Conservation (phyloP, 768 basidiomycete genomes). For the Strobilomyces confusus region DNA sequence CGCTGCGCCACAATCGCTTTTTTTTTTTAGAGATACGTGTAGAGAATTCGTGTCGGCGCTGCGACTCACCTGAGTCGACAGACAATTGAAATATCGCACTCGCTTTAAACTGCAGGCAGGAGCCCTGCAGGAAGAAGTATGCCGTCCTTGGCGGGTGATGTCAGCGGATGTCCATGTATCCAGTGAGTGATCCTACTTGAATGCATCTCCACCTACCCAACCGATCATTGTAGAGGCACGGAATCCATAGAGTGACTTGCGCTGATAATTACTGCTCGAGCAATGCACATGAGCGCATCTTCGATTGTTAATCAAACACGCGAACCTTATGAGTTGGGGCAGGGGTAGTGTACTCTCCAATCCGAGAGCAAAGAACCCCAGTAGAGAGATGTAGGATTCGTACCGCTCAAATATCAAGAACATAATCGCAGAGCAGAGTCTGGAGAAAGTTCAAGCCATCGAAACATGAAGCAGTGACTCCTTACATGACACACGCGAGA, state of each 20-base stretch:
- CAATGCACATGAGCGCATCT: constrained; percentile 17
- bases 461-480: background rate
- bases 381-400: constrained; percentile 50
- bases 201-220: constrained; percentile 80
- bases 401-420: constrained; percentile 72
- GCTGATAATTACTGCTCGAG: constrained; percentile 64
- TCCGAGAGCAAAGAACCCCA: constrained; percentile 78
- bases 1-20: constrained; percentile 72
- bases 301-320: constrained; percentile 4
- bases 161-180: constrained; percentile 14
- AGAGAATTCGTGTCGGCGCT: constrained; percentile 5
- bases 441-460: constrained; percentile 15
- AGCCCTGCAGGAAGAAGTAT: constrained; percentile 74
- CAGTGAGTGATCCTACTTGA: constrained; percentile 55
- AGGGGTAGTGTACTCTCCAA: constrained; percentile 85
- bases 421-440: constrained; percentile 66
- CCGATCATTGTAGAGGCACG: constrained; percentile 77
- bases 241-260: constrained; percentile 80
- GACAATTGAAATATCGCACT: constrained; percentile 84
- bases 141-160: constrained; percentile 46
- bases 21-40: constrained; percentile 10
- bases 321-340: constrained; percentile 75
- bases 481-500: constrained; percentile 71
- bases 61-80: constrained; percentile 63
- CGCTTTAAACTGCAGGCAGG: constrained; percentile 76